Evolutionary conservation across 2,329 filamentous ascomycete species (phyloP).

Genomic region (Colletotrichum shisoi): DNA sequence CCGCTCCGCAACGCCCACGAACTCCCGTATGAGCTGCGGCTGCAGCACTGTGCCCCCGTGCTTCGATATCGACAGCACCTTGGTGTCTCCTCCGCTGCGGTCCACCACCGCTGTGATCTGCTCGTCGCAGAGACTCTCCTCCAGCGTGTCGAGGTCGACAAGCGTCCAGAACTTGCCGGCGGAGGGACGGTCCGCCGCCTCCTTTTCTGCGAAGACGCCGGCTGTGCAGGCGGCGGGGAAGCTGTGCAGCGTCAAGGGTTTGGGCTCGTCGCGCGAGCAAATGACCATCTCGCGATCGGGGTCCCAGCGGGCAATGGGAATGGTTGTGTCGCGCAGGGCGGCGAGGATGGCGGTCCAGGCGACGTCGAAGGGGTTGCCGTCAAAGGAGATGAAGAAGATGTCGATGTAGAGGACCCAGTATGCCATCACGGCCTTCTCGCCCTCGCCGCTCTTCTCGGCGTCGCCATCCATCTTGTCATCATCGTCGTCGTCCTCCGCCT

Average conservation of each 20-base stretch:
- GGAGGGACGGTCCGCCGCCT: conserved; percentile 55
- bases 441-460: conserved; percentile 42
- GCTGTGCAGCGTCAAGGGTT: conserved; percentile 66
- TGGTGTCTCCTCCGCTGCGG: conserved; percentile 58
- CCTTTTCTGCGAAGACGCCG: conserved; percentile 75
- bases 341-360: conserved; percentile 86
- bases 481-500: conserved; percentile 53
- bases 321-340: conserved; percentile 76
- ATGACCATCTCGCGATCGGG: conserved; percentile 79
- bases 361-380: conserved; percentile 90
- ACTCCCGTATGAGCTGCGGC: conserved; percentile 65
- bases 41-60: conserved; percentile 77
- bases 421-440: conserved; percentile 67
- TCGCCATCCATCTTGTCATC: conserved; percentile 49
- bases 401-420: conserved; percentile 98
- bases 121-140: conserved; percentile 86
- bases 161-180: conserved; percentile 74
- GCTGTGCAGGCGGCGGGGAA: conserved; percentile 81
- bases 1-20: conserved; percentile 66
- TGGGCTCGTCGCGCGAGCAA: conserved; percentile 69
- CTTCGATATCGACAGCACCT: conserved; percentile 80
- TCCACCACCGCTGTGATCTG: conserved; percentile 85
- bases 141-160: conserved; percentile 86
- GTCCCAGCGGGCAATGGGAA: conserved; percentile 86
- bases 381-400: conserved; percentile 90